Evolutionary conservation across 768 basidiomycete genomes (phyloP), one percentile per base, ranked within the genome.

Genomic region (Rhizopogon salebrosus): DNA sequence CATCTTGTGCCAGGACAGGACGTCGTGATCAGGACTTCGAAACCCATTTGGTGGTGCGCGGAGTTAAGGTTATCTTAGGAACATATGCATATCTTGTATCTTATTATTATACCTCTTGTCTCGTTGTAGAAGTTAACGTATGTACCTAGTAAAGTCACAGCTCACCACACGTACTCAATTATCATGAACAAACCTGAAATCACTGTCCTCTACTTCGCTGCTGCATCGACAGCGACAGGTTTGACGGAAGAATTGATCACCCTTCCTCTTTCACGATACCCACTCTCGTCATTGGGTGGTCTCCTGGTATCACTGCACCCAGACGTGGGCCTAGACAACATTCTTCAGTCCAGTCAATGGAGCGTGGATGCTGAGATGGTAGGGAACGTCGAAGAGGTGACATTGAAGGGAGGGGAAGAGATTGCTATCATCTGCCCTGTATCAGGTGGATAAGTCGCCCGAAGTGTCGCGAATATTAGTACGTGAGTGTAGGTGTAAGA

Each of bases 11-110:
- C 85, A 0, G 76, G 77, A 1, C 78, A 87, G 55, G 64, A 76
- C 1, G 87, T 97, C 5, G 82, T 77, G 63, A 73, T 98, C 48
- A 80, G 79, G 63, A 98, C 94, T 0, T 80, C 85, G 22, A 80
- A 77, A 46, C 89, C 93, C 0, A 87, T 99, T 39, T 87, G 91
- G 80, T 99, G 95, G 95, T 88, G 87, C 22, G 84, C 79, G 46
- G 92, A 93, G 66, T 67, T 93, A 55, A 78, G 64, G 61, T 11
- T 20, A 7, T 13, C 1, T 27, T 31, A 22, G 22, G 45, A 10
- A 20, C 5, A 14, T 46, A 10, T 14, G 1, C 6, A 2, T 27
- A 27, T 27, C 31, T 34, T 34, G 27, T n/a, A 34, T 34, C 31
- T 34, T 34, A 34, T 34, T 13, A 34, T n/a, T n/a, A n/a, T n/a